Evolutionary conservation across 2,329 filamentous ascomycete species (phyloP), one percentile per base, ranked within the genome.

Genomic region (Apiospora sp.): DNA sequence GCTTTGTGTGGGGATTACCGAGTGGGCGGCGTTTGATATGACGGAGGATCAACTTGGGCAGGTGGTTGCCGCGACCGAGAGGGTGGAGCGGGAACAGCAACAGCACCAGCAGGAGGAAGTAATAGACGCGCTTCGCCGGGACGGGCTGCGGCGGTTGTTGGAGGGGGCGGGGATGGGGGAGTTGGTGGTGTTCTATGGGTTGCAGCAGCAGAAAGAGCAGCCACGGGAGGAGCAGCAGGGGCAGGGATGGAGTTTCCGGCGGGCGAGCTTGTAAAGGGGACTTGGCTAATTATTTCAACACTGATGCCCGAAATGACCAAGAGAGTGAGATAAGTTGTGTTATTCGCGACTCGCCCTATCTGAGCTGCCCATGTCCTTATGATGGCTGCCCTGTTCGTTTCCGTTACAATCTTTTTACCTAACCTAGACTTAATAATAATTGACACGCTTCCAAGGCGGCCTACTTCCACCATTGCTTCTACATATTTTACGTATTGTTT

Each of bases 21-120:
- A 46, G n/a, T 68, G 41, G 41, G 67, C 67, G 6, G 67, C 67
- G n/a, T 41, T 64, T 19, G 34, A 64, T 19, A 64, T 64, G 58
- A 41, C 34, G 1, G 30, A 41, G 8, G 34, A 6, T 8, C 19
- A 41, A 4, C 34, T 64, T 19, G 34, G 1, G 4, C 34, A 24
- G 34, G 22, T 41, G 6, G 30, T 41, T 1, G 19, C 3, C 19
- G 58, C 30, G 34, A 30, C 34, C 8, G 58, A 64, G 34, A 4
- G 4, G 58, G 58, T 64, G 30, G 58, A 51, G 24, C n/a, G 4
- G n/a, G 19, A 61, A 30, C 19, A 14, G 58, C 8, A 61, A 8
- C 14, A 6, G 27, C 13, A 30, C 4, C 27, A 14, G 51, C 27
- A 10, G 30, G 4, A 58, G 6, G 13, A 34, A 7, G 34, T 37